phyloP scores from a whole-genome alignment of 179 eudicot genomes.

The Corrigiola litoralis region DNA sequence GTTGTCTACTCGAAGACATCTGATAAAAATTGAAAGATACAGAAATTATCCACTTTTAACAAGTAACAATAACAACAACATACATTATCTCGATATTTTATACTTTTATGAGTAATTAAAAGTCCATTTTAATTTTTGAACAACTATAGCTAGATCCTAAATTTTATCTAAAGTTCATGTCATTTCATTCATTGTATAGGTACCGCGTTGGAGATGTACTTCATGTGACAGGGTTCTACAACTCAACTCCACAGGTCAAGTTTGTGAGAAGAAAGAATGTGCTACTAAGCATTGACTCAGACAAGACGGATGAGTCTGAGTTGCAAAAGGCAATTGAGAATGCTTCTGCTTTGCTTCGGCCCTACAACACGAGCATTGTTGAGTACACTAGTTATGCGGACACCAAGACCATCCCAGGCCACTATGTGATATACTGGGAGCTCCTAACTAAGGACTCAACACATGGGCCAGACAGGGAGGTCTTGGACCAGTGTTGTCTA shows the following conservation, averaged over 20 bases:
- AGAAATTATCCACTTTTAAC: too few relatives aligned
- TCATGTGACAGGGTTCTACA: slow-evolving; percentile 61
- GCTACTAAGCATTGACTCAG: slow-evolving; percentile 64
- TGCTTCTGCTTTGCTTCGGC: slow-evolving; percentile 41
- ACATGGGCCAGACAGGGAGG: slow-evolving; percentile 32
- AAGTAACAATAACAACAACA: too few relatives aligned
- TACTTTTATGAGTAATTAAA: too few relatives aligned
- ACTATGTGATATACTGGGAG: slow-evolving; percentile 71
- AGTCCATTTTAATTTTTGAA: too few relatives aligned
- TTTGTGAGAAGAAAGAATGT: slow-evolving; percentile 67
- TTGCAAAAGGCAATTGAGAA: slow-evolving; percentile 54
- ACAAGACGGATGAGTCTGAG: slow-evolving; percentile 70
- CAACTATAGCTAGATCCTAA: too few relatives aligned
- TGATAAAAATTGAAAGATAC: too few relatives aligned
- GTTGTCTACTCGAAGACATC: too few relatives aligned
- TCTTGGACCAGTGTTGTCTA: slow-evolving; percentile 48
- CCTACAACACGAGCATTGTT: slow-evolving; percentile 42
- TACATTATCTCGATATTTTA: too few relatives aligned
- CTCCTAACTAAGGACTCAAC: slow-evolving; percentile 34
- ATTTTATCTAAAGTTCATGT: too few relatives aligned
- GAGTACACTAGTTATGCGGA: slow-evolving; percentile 83
- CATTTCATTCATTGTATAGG: slow-evolving; percentile 25
- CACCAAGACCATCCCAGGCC: slow-evolving; percentile 60
- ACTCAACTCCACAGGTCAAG: slow-evolving; percentile 67
- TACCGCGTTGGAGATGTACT: slow-evolving; percentile 75